Evolutionary conservation across 495 filamentous ascomycete species (phyloP).

Genomic region (Xylaria scruposa): DNA sequence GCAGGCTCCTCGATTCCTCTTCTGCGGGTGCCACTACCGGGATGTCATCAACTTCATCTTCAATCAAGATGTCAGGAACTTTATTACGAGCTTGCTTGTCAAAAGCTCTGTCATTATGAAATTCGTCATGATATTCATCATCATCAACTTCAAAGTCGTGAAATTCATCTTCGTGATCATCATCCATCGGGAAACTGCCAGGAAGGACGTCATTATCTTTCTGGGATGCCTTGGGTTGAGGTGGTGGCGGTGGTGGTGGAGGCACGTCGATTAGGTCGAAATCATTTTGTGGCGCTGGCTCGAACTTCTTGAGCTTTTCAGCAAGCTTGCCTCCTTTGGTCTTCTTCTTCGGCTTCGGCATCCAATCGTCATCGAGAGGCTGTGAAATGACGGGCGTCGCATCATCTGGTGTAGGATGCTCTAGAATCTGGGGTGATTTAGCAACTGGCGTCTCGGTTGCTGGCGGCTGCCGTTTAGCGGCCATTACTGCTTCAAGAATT

Average conservation of each 20-base stretch:
- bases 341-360: conserved; percentile 47
- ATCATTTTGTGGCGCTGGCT: conserved; percentile 47
- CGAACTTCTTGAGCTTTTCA: conserved; percentile 60
- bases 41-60: conserved; percentile 44
- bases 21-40: conserved; percentile 50
- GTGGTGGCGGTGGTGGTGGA: conserved; percentile 43
- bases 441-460: conserved; percentile 45
- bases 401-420: conserved; percentile 40
- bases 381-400: conserved; percentile 45
- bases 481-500: conserved; percentile 37
- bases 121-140: conserved; percentile 13
- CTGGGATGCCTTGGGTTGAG: conserved; percentile 41
- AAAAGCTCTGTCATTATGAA: background rate
- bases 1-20: conserved; percentile 32
- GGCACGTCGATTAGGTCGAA: conserved; percentile 35
- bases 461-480: conserved; percentile 25
- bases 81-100: background rate
- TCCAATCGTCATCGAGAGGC: conserved; percentile 36
- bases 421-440: conserved; percentile 51
- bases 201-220: conserved; percentile 57
- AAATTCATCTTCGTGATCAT: conserved; percentile 3
- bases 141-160: background rate
- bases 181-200: conserved; percentile 54
- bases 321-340: conserved; percentile 59
- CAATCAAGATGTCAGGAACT: background rate